Evolutionary conservation across 2,329 filamentous ascomycete genomes (phyloP), one percentile per base, ranked within the genome.

Genomic region (Calycina herbarum): DNA sequence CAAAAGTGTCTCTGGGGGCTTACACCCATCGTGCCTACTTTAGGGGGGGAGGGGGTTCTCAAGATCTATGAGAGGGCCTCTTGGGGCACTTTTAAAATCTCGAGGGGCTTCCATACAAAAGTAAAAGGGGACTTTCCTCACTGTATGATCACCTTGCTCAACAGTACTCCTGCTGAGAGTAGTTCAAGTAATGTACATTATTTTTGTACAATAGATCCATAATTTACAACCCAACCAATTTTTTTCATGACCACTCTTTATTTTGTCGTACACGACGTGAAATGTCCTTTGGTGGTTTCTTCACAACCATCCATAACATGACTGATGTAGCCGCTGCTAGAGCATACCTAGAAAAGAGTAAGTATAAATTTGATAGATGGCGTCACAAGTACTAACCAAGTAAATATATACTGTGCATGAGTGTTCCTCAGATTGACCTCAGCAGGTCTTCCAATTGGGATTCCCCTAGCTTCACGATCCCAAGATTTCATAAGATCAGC

Each of bases 351-450:
- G 27, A 59, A 61, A 51, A 59, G 60, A 56, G 31, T 67, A 63
- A 58, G 64, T 38, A 59, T 56, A 24, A 38, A 40, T 40, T 27
- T 27, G 51, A 59, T 29, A 27, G 20, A n/a, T 7, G 45, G 62
- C 27, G 29, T 33, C 6, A 48, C 48, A 45, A 38, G 57, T 51
- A 79, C 88, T 75, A 86, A 98, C 95, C 95, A 99, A 71, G 95
- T 99, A 78, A 97, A 95, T 72, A 99, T 99, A 79, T 99, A 99
- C 82, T 98, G 95, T 69, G 92, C 89, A 79, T 99, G 95, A 79
- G 96, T 98, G 77, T 99, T 99, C 77, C 93, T 87, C 75, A 99
- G 81, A 77, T 96, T 96, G 67, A 99, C 94, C 79, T 96, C 93
- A 4, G 95, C 86, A 6, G 92, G 81, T 75, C 94, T 86, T 15